Percentiles rank a stretch among this genome's conserved stretches.
Evolutionary conservation across 331 rosid species (phyloP).

Genomic region (Malus hybrid): DNA sequence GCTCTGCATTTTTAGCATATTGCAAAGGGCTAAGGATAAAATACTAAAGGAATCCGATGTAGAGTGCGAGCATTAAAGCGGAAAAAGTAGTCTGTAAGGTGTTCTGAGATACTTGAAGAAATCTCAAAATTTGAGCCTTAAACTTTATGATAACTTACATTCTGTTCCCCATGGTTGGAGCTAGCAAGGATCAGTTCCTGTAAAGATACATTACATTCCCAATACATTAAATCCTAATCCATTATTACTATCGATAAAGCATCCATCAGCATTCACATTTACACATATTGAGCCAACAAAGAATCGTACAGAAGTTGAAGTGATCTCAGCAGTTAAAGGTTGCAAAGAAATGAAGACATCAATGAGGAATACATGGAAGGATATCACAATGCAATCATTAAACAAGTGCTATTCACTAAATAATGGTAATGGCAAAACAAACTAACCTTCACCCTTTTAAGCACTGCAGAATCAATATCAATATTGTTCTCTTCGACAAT

Average conservation of each 20-base stretch:
- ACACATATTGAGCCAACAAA: slow-evolving; percentile 4
- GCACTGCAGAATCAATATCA: slow-evolving; percentile 36
- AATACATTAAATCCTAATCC: not conserved
- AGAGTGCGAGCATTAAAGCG: not conserved
- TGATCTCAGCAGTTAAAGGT: slow-evolving; percentile 6
- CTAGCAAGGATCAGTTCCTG: slow-evolving; percentile 60
- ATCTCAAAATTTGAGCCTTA: not conserved
- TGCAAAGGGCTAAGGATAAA: slow-evolving; percentile 2
- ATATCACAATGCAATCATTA: not conserved
- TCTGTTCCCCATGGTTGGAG: slow-evolving; percentile 13
- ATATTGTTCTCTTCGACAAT: slow-evolving; percentile 53
- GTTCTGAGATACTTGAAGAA: not conserved
- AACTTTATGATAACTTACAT: slow-evolving; percentile 24
- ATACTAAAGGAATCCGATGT: slow-evolving; percentile 1
- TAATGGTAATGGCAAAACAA: not conserved
- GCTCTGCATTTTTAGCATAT: slow-evolving; percentile 6
- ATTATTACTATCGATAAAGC: not conserved
- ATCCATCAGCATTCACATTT: slow-evolving; percentile 3
- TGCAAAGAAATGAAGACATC: not conserved
- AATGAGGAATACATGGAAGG: not conserved
- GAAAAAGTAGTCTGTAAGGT: not conserved
- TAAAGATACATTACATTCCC: slow-evolving; percentile 6
- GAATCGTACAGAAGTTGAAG: slow-evolving; percentile 1
- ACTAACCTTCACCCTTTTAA: slow-evolving; percentile 47
- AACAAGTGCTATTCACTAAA: not conserved